Conservation (phyloP, 257 asterid genomes). For the Fraxinus pennsylvanica region DNA sequence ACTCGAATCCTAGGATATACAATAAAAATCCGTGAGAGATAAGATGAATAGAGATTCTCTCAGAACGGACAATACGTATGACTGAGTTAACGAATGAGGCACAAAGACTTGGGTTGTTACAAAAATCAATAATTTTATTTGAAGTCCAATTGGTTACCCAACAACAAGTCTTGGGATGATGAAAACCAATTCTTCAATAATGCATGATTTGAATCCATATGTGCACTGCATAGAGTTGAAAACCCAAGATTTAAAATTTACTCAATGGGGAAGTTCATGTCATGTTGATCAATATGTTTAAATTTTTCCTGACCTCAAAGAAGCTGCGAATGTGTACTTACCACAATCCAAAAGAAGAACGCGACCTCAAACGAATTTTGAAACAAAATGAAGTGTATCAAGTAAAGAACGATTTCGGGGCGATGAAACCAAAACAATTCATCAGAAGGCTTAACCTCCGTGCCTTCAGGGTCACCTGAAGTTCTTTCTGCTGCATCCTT, state of each 20-base stretch:
- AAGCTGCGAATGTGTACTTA: constrained; percentile 21
- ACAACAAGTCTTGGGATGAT: constrained; percentile 66
- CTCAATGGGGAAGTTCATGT: not conserved
- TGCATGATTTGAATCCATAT: constrained; percentile 83
- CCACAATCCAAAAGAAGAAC: constrained; percentile 90
- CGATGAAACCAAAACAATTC: constrained; percentile 79
- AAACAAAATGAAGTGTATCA: constrained; percentile 92
- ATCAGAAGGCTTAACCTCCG: constrained; percentile 62
- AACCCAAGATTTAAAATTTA: not conserved
- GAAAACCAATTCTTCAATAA: constrained; percentile 71
- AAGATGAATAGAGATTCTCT: too few relatives aligned
- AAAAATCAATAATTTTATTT: not conserved
- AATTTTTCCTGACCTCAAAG: too few relatives aligned
- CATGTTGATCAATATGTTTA: too few relatives aligned
- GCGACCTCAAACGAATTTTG: constrained; percentile 89
- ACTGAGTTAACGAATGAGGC: too few relatives aligned
- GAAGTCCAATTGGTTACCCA: constrained; percentile 49
- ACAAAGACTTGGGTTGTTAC: not conserved
- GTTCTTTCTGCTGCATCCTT: constrained; percentile 44
- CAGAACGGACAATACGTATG: too few relatives aligned
- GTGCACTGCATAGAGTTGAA: constrained; percentile 47
- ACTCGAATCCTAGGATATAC: too few relatives aligned
- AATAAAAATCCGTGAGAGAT: too few relatives aligned
- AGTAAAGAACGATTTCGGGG: constrained; percentile 65
- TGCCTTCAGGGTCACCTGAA: constrained; percentile 29